Evolutionary conservation across 2,329 filamentous ascomycete species (phyloP).

Genomic region (Dactylonectria estremocensis): DNA sequence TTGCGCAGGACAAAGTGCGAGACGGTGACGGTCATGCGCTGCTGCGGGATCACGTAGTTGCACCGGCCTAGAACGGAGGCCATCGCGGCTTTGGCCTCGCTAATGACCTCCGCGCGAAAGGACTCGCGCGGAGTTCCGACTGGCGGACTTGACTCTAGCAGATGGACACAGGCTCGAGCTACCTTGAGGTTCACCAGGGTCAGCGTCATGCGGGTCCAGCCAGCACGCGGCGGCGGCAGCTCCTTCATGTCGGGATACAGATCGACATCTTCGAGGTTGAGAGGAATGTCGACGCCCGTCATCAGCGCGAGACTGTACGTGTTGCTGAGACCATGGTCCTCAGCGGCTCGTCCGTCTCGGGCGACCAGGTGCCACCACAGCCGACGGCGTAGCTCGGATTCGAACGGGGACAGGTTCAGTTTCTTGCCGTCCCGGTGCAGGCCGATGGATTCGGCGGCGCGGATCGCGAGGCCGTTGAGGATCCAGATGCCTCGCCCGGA

Average conservation of each 20-base stretch:
- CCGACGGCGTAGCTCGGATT: conserved; percentile 69
- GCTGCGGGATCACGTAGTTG: conserved; percentile 67
- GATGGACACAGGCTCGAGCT: conserved; percentile 47
- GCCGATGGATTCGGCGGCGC: conserved; percentile 66
- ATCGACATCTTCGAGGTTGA: conserved; percentile 70
- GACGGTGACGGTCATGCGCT: conserved; percentile 50
- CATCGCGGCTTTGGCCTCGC: conserved; percentile 55
- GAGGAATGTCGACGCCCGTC: conserved; percentile 65
- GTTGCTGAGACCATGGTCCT: conserved; percentile 66
- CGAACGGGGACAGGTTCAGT: conserved; percentile 66
- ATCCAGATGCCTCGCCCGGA: conserved; percentile 56
- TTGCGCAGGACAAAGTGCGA: conserved; percentile 52
- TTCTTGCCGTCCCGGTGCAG: conserved; percentile 66
- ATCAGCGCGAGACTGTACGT: conserved; percentile 17
- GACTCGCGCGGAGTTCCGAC: conserved; percentile 42
- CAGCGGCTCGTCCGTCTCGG: conserved; percentile 65
- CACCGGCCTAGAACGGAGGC: conserved; percentile 52
- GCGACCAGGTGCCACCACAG: conserved; percentile 69
- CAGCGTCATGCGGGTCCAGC: conserved; percentile 73
- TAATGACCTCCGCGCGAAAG: conserved; percentile 58
- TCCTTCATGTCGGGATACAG: conserved; percentile 62
- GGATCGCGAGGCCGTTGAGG: conserved; percentile 61
- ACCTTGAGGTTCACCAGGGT: conserved; percentile 68
- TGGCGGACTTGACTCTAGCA: conserved; percentile 41
- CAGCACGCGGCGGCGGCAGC: conserved; percentile 62